Evolutionary conservation across 768 basidiomycete genomes (phyloP), one percentile per base, ranked within the genome.

Genomic region (Pleurotus pulmonarius): DNA sequence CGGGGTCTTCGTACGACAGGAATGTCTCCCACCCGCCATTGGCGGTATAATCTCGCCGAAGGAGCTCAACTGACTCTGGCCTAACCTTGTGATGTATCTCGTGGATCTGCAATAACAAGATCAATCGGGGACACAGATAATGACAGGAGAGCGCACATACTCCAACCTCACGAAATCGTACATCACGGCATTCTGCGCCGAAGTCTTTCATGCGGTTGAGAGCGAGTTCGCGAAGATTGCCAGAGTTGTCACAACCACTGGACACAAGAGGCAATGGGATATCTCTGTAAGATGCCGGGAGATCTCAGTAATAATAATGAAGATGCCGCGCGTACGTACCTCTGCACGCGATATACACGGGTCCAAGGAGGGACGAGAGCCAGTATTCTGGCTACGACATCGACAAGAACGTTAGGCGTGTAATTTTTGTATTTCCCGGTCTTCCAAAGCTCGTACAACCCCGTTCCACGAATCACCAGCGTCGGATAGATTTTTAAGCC

Each of bases 11-110:
- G 67, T 98, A 99, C 25, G 95, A 96, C 4, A 99, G 75, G 82
- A 99, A 99, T 1, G 97, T 98, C 74, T 99, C 97, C 97, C 97
- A 99, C 46, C 97, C 95, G 5, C 95, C 96, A 66, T 98, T 99
- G 26, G 97, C 97, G 3, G 90, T 76, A 70, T 99, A 99, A 69
- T 99, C 97, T 40, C 97, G 81, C 57, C 97, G 83, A 34, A 99
- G 85, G 3, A 99, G 86, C 70, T 99, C 97, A 51, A 97, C 90
- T 13, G 92, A 89, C 69, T 96, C 92, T 58, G 95, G 95, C 18
- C 94, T 85, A 46, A 98, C 92, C 74, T 96, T 95, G 76, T 97
- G 88, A 68, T 99, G 97, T 47, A 99, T 98, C 72, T 99, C 97
- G 70, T 98, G 94, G 57, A 98, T 91, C 94, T 96, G 64, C 16